Percentiles rank a stretch among this genome's conserved stretches.
These are phyloP conservation scores for Amanita pallidorosea DNA, from an alignment of 768 basidiomycete genomes.

Conservation along the genomic window DNA sequence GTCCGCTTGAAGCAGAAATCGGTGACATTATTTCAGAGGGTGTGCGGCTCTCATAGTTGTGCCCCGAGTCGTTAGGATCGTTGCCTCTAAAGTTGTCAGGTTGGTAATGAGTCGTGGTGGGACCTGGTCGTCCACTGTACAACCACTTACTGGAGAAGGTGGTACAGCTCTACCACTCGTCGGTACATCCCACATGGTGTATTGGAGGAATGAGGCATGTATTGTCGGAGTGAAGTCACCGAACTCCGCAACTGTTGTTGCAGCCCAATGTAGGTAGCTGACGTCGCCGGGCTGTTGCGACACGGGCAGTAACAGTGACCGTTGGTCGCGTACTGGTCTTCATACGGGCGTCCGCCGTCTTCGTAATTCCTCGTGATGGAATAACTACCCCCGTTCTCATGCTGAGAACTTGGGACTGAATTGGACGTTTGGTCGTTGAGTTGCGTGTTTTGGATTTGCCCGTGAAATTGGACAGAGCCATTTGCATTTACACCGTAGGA, in stretches of 20 bases:
- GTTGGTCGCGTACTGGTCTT: slow-evolving; percentile 11
- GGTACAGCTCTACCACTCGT: slow-evolving; percentile 49
- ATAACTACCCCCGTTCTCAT: slow-evolving; percentile 17
- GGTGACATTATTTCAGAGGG: slow-evolving; percentile 51
- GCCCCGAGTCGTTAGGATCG: slow-evolving; percentile 37
- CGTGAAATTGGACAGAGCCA: slow-evolving; percentile 12
- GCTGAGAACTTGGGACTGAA: slow-evolving; percentile 25
- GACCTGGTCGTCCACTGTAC: neutral
- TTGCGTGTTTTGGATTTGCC: slow-evolving; percentile 4
- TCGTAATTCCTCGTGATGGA: slow-evolving; percentile 25
- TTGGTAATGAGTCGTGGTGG: slow-evolving; percentile 4
- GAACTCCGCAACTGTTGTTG: slow-evolving; percentile 55
- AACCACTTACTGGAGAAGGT: slow-evolving; percentile 53
- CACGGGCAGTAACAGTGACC: slow-evolving; percentile 38
- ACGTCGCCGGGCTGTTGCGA: slow-evolving; percentile 49
- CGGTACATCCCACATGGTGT: slow-evolving; percentile 45
- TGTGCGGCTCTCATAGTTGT: slow-evolving; percentile 46
- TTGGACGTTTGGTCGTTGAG: neutral
- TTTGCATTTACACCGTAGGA: slow-evolving; percentile 18
- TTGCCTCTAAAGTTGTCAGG: slow-evolving; percentile 26
- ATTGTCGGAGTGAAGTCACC: slow-evolving; percentile 46
- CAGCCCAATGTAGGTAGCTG: slow-evolving; percentile 48
- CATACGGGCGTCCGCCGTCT: slow-evolving; percentile 27
- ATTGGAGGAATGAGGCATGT: slow-evolving; percentile 43
- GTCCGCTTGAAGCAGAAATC: slow-evolving; percentile 39